Base-by-base conservation (phyloP, 495 filamentous ascomycete species). In the Aspergillus carlsbadensis region DNA sequence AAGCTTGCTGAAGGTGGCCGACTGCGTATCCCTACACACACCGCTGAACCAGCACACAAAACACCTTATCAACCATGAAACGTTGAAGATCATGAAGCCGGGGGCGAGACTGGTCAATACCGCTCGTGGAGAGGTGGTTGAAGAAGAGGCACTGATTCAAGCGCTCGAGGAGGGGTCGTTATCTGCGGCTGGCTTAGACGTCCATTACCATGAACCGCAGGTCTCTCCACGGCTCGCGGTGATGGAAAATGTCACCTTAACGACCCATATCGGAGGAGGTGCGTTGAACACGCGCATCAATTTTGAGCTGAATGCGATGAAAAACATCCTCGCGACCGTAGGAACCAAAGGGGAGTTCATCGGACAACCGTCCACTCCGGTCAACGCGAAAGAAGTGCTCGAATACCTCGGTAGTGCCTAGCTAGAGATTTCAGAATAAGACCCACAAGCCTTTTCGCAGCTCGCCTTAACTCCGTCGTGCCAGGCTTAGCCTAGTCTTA, bases 201-300 rank as follows among this genome's bases (percentile, higher is more conserved):
- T 44, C n/a, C 41, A 44, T 21, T 44, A 44, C 21, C 41, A 44
- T 44, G 41, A 44, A 14, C 41, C 41, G 21, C 41, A 44, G 17
- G 41, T 44, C 17, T 44, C 41, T 13, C 41, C 41, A 21, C 18
- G 20, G 10, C 41, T 44, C 17, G 41, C 41, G 41, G 41, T 21
- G 3, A 44, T 44, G 41, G 18, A 44, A 6, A 24, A 22, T 11
- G 41, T 44, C 41, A 44, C 41, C 41, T 21, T 44, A 4, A 44
- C 20, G 6, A 44, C 41, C 41, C 41, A 44, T 24, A 44, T 44
- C n/a, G 41, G 17, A 18, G 41, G 41, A 44, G 41, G 41, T 10
- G 41, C 41, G 7, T 13, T 44, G 41, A 44, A 44, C n/a, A 44
- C 41, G 10, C 41, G 41, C 20, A 44, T 44, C 41, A 44, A 44